phyloP scores from a whole-genome alignment of 129 eudicot species.

The Helianthus annuus region HanXRQr2.0-SUNRISE NC_035447.2:2433369-2433868 shows the following conservation, averaged over 20 bases:
- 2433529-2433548: constrained; percentile 64
- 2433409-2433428: constrained; percentile 70
- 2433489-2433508: constrained; percentile 66
- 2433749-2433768: constrained; percentile 76
- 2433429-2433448: constrained; percentile 83
- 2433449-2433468: constrained; percentile 68
- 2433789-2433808: constrained; percentile 79
- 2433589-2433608: constrained; percentile 62
- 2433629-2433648: constrained; percentile 57
- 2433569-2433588: constrained; percentile 76
- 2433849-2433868: neutral
- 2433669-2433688: constrained; percentile 57
- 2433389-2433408: constrained; percentile 68
- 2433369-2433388: constrained; percentile 70
- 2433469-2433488: constrained; percentile 63
- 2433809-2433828: constrained; percentile 78
- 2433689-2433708: constrained; percentile 42
- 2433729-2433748: constrained; percentile 46
- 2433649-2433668: constrained; percentile 67
- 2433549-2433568: constrained; percentile 83
- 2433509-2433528: constrained; percentile 75
- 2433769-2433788: constrained; percentile 79
- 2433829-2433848: neutral
- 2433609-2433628: constrained; percentile 60
- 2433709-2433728: constrained; percentile 63